Evolutionary conservation across 352 stramenopile species (phyloP), one percentile per base, ranked within the genome.

Genomic region (Aphanomyces invadans): DNA sequence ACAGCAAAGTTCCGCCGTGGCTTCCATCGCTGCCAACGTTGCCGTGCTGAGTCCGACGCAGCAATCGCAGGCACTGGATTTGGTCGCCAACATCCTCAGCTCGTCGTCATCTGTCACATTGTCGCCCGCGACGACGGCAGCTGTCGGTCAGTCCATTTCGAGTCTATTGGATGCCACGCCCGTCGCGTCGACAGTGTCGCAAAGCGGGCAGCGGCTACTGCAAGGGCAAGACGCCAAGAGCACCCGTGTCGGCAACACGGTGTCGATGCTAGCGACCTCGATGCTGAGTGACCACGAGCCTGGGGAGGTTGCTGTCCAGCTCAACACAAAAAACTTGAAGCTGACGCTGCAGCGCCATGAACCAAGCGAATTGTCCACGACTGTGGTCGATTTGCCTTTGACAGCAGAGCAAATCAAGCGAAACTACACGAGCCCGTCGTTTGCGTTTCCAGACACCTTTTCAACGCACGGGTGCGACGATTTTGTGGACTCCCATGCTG

Each of bases 11-110:
- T 72, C 78, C 2, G 87, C 79, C 53, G 79, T 88, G 2, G 77
- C 74, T 5, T 87, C 77, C n/a, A 76, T 90, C 9, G 86, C 81
- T 0, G 86, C 87, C 42, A 87, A 75, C 29, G 78, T 80, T 17
- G 73, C 65, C 0, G 77, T 88, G 3, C 65, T 90, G 3, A 79
- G 86, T n/a, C 38, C 71, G 1, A 75, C 70, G 4, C 71, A 79
- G 0, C 78, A 88, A 49, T 63, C 70, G 0, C 68, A 84, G 21
- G 46, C 54, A 7, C 25, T 62, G 7, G 54, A 62, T 36, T 48
- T 62, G 29, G 54, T 62, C 5, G 54, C 36, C 0, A 48, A 21
- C 21, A 32, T 62, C 15, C 36, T 62, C 15, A 28, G 3, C 7
- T 26, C 31, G 31, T 62, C 54, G 21, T 45, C 54, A n/a, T 26